Base-by-base conservation (phyloP, 768 basidiomycete species). In the Lactarius psammicola region DNA sequence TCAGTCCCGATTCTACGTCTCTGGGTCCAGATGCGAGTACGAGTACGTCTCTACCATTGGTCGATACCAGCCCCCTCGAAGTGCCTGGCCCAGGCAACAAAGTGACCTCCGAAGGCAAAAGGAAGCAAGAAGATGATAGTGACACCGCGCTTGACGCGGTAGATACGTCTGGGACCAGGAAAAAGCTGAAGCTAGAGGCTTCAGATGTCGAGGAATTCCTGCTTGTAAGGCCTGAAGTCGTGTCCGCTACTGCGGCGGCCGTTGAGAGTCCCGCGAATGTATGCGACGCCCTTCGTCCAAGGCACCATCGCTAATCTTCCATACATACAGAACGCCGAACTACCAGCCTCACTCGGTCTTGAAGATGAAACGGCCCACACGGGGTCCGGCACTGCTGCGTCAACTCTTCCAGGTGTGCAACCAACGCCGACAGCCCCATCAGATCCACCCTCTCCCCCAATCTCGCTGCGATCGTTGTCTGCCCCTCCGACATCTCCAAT, bases 401-500 rank as follows among this genome's bases (percentile, higher is more conserved):
- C 20, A 28, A 40, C 13, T 11, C 51, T 44, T 33, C 56, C 28
- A 38, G 28, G 56, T 20, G 28, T 34, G 44, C n/a, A 11, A 38
- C n/a, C 59, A 40, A 20, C 54, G 10, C 42, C 38, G 26, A 46
- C 3, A 26, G 18, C 44, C 17, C 1, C 15, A 18, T 4, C 34
- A 26, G 31, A 54, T 30, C 36, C 49, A 8, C 60, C 65, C 62
- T 30, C 33, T 53, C n/a, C 60, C 51, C 20, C 30, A 17, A 53
- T 40, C 49, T 53, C 65, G 38, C 60, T 56, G 17, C 57, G 65
- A 15, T 18, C 61, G 10, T 51, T 33, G 13, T 59, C 65, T 26
- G 65, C 65, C 10, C 65, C 65, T 62, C 60, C 60, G 20, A 58
- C 61, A 3, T 63, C 65, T 11, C 61, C 65, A 38, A 59, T 28